Conservation (phyloP, 495 filamentous ascomycete genomes). For the Aspergillus diversus region DNA sequence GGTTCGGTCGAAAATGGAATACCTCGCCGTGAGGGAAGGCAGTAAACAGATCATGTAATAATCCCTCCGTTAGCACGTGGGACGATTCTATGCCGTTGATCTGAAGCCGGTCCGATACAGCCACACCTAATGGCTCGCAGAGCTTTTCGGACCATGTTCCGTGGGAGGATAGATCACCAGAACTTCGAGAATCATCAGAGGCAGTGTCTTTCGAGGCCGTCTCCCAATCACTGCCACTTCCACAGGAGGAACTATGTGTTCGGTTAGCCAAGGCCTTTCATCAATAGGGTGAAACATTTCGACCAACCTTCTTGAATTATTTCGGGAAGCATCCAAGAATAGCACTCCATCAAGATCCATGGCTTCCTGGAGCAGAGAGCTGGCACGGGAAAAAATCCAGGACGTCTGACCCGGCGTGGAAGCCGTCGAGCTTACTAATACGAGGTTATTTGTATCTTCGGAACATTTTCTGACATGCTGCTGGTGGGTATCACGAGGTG, state of each 20-base stretch:
- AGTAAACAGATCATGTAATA: conserved; percentile 32
- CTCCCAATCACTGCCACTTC: conserved; percentile 20
- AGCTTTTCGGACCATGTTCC: conserved; percentile 18
- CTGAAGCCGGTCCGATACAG: background rate
- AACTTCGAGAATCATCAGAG: conserved; percentile 6
- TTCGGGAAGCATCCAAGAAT: conserved; percentile 35
- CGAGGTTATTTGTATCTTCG: conserved; percentile 16
- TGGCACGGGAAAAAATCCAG: conserved; percentile 33
- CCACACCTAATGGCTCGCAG: conserved; percentile 22
- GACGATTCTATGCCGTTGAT: background rate
- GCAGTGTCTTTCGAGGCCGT: conserved; percentile 3
- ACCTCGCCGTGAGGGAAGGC: conserved; percentile 37
- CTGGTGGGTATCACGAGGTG: conserved; percentile 13
- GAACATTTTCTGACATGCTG: conserved; percentile 20
- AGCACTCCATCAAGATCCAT: conserved; percentile 41
- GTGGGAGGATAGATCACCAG: conserved; percentile 5
- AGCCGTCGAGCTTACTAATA: conserved; percentile 16
- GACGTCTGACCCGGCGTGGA: conserved; percentile 10
- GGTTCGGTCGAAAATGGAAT: conserved; percentile 22
- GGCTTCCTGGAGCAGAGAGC: conserved; percentile 32
- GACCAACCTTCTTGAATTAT: conserved; percentile 27
- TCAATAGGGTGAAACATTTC: background rate
- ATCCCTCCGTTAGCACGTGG: conserved; percentile 21
- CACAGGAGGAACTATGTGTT: conserved; percentile 17
- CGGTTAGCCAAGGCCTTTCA: background rate